These are phyloP conservation scores for Scytalidium sp. DNA, from an alignment of 2,329 filamentous ascomycete species.

Conservation along the genomic window DNA sequence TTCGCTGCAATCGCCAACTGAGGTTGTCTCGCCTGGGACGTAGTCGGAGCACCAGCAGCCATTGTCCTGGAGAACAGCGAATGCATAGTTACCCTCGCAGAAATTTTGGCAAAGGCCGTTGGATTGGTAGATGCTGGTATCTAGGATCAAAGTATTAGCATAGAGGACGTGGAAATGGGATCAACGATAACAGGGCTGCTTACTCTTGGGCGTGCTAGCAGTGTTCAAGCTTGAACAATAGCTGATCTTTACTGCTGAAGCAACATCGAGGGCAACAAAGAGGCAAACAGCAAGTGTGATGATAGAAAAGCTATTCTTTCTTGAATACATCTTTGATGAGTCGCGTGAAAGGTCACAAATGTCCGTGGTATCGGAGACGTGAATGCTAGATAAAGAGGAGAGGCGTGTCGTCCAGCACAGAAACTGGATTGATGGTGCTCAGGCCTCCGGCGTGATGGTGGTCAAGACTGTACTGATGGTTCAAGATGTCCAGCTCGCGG, in stretches of 20 bases:
- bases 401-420: background rate
- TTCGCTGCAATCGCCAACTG: slow-evolving; percentile 46
- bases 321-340: slow-evolving; percentile 11
- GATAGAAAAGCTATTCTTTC: slow-evolving; percentile 12
- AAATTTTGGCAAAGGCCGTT: slow-evolving; percentile 64
- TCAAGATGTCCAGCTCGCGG: background rate
- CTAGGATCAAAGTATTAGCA: slow-evolving; percentile 32
- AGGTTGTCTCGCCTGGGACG: slow-evolving; percentile 48
- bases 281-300: slow-evolving; percentile 18
- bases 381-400: background rate
- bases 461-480: background rate
- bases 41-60: slow-evolving; percentile 76
- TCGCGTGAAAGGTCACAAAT: no score
- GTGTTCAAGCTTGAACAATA: slow-evolving; percentile 49
- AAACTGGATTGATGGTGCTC: background rate
- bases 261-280: slow-evolving; percentile 8
- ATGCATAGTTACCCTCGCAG: slow-evolving; percentile 59
- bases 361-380: no score
- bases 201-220: slow-evolving; percentile 37
- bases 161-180: slow-evolving; percentile 15
- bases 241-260: slow-evolving; percentile 10
- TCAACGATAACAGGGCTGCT: slow-evolving; percentile 21
- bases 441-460: background rate
- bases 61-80: slow-evolving; percentile 62
- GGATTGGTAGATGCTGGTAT: slow-evolving; percentile 59